Conservation (phyloP, 2,329 filamentous ascomycete species). For the Alternaria consortialis region DNA sequence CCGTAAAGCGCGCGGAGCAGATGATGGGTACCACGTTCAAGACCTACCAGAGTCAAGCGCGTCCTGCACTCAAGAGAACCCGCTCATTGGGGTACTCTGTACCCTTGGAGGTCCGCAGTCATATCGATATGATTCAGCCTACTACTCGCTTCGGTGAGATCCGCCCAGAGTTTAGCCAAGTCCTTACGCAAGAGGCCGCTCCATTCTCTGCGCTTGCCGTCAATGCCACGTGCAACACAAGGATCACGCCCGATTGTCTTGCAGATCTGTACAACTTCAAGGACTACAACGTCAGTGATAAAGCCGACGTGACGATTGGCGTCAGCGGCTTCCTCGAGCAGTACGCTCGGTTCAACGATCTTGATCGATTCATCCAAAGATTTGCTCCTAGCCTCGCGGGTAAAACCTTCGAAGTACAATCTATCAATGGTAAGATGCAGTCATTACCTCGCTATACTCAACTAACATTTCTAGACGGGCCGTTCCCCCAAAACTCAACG, state of each 20-base stretch:
- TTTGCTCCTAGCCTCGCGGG: conserved; percentile 54
- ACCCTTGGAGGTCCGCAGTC: conserved; percentile 62
- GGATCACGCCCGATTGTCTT: conserved; percentile 59
- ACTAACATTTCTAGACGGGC: conserved; percentile 32
- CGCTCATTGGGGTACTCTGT: conserved; percentile 69
- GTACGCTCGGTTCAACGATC: conserved; percentile 59
- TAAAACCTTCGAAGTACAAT: conserved; percentile 56
- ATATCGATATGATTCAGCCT: conserved; percentile 71
- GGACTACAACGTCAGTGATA: conserved; percentile 52
- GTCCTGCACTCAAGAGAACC: conserved; percentile 57
- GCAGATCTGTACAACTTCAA: conserved; percentile 57
- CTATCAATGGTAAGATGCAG: conserved; percentile 53
- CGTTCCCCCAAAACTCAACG: conserved; percentile 46
- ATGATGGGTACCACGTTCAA: conserved; percentile 68
- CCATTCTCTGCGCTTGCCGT: conserved; percentile 32
- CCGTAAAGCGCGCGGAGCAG: conserved; percentile 61
- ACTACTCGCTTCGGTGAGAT: conserved; percentile 69
- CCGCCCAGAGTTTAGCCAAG: conserved; percentile 52
- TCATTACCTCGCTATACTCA: not conserved
- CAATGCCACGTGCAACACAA: conserved; percentile 53
- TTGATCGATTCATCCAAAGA: conserved; percentile 51
- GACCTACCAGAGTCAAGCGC: conserved; percentile 61
- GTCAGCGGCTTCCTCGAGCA: conserved; percentile 60
- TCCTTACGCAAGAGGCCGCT: conserved; percentile 40
- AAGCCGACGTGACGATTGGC: conserved; percentile 50